Evolutionary conservation across 768 basidiomycete species (phyloP).

Genomic region (Russula virescens): DNA sequence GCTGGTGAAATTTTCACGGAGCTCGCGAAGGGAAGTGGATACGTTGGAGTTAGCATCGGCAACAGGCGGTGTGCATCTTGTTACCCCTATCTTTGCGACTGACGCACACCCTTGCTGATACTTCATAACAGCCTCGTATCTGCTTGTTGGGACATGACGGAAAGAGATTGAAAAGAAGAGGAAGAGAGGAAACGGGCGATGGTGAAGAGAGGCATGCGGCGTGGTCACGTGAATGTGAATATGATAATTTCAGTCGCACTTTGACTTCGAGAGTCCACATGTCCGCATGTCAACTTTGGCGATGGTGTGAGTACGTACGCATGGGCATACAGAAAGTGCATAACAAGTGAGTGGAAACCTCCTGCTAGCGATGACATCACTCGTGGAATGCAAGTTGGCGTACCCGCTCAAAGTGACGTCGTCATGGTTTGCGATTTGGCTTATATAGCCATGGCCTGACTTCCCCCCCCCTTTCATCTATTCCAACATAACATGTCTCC

Average conservation of each 20-base stretch:
- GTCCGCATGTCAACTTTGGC: no score
- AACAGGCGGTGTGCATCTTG: background rate
- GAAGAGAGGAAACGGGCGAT: background rate
- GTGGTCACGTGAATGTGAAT: background rate
- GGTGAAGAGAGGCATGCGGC: background rate
- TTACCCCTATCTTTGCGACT: background rate
- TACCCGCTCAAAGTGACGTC: slow-evolving; percentile 1
- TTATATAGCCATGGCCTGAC: background rate
- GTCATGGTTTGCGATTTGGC: no score
- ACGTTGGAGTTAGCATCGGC: background rate
- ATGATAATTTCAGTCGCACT: no score
- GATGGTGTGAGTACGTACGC: no score
- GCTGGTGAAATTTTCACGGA: background rate
- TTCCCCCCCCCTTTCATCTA: background rate
- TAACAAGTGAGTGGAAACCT: no score
- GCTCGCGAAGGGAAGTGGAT: background rate
- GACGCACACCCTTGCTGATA: background rate
- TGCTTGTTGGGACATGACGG: background rate
- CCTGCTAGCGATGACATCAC: slow-evolving; percentile 11
- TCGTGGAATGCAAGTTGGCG: slow-evolving; percentile 2
- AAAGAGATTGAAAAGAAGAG: background rate
- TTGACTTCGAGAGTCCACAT: no score
- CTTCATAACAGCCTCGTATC: background rate
- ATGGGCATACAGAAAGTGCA: no score
- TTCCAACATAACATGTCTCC: slow-evolving; percentile 50